Percentiles rank a stretch among this genome's conserved stretches.
These are phyloP conservation scores for Globisporangium heterothallicum DNA, from an alignment of 352 stramenopile species.

Conservation along the genomic window DNA sequence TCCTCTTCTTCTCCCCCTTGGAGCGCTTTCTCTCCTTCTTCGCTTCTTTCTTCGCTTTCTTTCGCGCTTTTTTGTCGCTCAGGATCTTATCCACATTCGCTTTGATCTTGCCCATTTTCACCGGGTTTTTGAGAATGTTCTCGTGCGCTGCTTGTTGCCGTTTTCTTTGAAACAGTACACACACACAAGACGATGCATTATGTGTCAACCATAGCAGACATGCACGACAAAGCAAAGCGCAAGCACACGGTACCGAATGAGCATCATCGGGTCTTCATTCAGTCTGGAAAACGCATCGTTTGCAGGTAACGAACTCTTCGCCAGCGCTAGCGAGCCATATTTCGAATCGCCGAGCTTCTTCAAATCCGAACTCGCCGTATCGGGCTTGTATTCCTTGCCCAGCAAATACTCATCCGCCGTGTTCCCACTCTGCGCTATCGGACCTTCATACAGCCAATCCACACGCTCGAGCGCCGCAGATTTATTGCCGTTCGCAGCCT, in stretches of 20 bases:
- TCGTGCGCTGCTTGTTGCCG: slow-evolving; percentile 71
- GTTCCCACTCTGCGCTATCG: slow-evolving; percentile 64
- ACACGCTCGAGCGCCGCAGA: slow-evolving; percentile 74
- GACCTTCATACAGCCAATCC: slow-evolving; percentile 97
- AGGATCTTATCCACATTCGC: slow-evolving; percentile 70
- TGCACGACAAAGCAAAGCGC: neutral
- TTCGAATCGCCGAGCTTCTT: slow-evolving; percentile 49
- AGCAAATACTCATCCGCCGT: slow-evolving; percentile 90
- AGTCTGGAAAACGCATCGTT: slow-evolving; percentile 92
- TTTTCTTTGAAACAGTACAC: slow-evolving; percentile 22
- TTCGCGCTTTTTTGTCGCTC: slow-evolving; percentile 71
- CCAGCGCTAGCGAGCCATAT: slow-evolving; percentile 63
- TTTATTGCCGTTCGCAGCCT: slow-evolving; percentile 84
- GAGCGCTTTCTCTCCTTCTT: slow-evolving; percentile 61
- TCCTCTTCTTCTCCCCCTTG: slow-evolving; percentile 24
- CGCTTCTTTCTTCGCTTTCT: slow-evolving; percentile 58
- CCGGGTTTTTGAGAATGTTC: slow-evolving; percentile 86
- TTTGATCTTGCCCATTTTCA: slow-evolving; percentile 88
- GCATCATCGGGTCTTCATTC: slow-evolving; percentile 96
- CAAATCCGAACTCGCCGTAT: slow-evolving; percentile 37
- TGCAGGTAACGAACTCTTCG: slow-evolving; percentile 40
- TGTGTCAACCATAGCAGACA: neutral
- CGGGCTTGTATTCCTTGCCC: slow-evolving; percentile 83
- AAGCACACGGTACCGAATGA: slow-evolving; percentile 64
- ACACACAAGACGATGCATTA: neutral